Evolutionary conservation across 2,329 filamentous ascomycete species (phyloP).

Genomic region (Phaeosphaeria sp.): DNA sequence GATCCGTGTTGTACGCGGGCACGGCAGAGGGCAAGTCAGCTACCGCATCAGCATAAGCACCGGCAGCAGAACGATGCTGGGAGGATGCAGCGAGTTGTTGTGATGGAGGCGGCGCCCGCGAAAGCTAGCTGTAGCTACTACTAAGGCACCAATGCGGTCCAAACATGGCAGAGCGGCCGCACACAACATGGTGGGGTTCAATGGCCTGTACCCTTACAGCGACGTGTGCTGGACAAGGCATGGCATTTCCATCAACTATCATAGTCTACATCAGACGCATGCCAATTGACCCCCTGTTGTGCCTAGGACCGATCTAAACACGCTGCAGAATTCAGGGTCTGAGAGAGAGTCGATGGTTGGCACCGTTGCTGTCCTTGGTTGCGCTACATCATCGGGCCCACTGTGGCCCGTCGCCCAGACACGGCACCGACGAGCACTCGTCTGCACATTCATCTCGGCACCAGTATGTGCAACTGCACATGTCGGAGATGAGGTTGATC

Average conservation of each 20-base stretch:
- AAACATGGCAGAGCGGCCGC: slow-evolving; percentile 5
- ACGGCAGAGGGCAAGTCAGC: not conserved
- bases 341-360: not conserved
- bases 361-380: not conserved
- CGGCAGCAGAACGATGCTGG: not conserved
- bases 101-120: slow-evolving; percentile 5
- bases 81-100: slow-evolving; percentile 3
- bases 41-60: not conserved
- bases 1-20: not conserved
- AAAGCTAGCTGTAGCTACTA: slow-evolving; percentile 13
- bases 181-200: slow-evolving; percentile 7
- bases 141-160: slow-evolving; percentile 3
- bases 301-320: not conserved
- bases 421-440: not conserved
- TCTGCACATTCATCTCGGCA: not conserved
- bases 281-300: not conserved
- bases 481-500: not conserved
- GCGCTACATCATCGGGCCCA: slow-evolving; percentile 1
- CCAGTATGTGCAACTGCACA: not conserved
- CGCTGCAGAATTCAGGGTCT: not conserved
- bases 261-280: not conserved
- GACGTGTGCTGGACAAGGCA: not conserved
- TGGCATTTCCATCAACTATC: not conserved
- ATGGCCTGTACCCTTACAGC: not conserved
- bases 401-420: not conserved